Evolutionary conservation across 75 land plant species (phyloP).

Genomic region (Larix kaempferi): DNA sequence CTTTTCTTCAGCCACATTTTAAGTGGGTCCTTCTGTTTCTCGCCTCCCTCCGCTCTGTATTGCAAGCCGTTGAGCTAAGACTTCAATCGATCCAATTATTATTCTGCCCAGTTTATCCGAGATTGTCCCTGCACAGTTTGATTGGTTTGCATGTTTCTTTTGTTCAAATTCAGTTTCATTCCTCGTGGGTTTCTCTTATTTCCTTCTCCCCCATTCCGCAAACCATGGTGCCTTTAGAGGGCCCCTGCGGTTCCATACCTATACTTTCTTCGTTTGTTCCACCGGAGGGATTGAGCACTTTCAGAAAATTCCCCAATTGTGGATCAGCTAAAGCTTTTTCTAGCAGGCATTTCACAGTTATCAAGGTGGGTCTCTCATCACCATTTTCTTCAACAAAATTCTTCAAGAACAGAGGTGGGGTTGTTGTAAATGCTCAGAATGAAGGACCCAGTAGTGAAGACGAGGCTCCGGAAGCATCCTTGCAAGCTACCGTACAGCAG

Average conservation of each 20-base stretch:
- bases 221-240: slow-evolving; percentile 1
- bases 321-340: slow-evolving; percentile 2
- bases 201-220: not conserved
- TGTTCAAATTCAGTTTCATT: too few species aligned
- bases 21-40: too few species aligned
- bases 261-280: not conserved
- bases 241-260: not conserved
- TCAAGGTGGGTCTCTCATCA: not conserved
- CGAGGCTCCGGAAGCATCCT: slow-evolving; percentile 9
- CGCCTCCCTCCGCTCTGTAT: too few species aligned
- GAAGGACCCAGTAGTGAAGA: slow-evolving; percentile 6
- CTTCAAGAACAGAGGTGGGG: not conserved
- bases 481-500: slow-evolving; percentile 63
- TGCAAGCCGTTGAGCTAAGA: too few species aligned
- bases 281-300: not conserved
- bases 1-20: too few species aligned
- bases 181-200: not conserved
- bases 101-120: too few species aligned
- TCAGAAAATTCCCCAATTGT: not conserved
- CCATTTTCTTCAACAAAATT: not conserved
- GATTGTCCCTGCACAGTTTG: too few species aligned
- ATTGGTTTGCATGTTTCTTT: too few species aligned
- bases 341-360: not conserved
- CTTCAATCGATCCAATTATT: too few species aligned
- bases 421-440: slow-evolving; percentile 9